A percentile compares a stretch with the other conserved stretches of the same genome.
Evolutionary conservation across 2,329 filamentous ascomycete species (phyloP).

Genomic region (Pleurostoma richardsiae): DNA sequence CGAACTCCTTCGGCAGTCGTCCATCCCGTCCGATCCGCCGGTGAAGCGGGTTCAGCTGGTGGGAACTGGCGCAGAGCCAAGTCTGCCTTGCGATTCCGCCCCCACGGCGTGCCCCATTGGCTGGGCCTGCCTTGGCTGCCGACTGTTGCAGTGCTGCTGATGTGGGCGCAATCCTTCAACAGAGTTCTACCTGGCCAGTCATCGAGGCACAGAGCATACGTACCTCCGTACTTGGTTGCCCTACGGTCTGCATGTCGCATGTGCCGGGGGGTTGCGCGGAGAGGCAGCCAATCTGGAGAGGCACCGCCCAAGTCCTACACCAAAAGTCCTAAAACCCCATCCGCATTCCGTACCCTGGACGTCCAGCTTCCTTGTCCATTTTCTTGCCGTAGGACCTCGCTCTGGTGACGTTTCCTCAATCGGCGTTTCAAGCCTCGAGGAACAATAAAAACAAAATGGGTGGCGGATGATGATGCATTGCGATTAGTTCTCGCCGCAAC

Average conservation of each 20-base stretch:
- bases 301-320: not conserved
- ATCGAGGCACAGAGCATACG: not conserved
- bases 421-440: not conserved
- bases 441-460: not conserved
- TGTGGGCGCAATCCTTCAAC: constrained; percentile 1
- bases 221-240: not conserved
- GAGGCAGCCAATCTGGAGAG: constrained; percentile 1
- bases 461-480: not conserved
- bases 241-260: not conserved
- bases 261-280: not conserved
- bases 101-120: constrained; percentile 1
- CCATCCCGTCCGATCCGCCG: too few relatives aligned
- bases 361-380: not conserved
- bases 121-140: not conserved
- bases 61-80: not conserved
- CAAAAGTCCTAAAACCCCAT: constrained; percentile 1
- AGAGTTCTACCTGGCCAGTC: not conserved
- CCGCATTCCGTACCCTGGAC: too few relatives aligned
- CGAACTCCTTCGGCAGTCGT: too few relatives aligned
- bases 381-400: not conserved
- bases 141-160: not conserved
- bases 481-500: not conserved
- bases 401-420: not conserved
- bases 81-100: not conserved
- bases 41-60: not conserved